Evolutionary conservation across 2,329 filamentous ascomycete species (phyloP).

Genomic region (Colletotrichum filicis): DNA sequence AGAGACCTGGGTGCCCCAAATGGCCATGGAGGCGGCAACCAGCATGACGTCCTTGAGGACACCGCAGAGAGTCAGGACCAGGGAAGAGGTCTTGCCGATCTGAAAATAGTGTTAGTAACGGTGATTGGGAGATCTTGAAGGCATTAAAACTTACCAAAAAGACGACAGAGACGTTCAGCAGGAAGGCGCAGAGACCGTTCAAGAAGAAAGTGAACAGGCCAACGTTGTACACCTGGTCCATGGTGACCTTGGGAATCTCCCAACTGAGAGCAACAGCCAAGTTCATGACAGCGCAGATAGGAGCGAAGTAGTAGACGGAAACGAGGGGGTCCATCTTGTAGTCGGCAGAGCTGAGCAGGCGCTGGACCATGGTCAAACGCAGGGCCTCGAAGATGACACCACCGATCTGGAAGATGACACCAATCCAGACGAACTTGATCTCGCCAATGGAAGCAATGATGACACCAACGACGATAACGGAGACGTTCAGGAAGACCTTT

Average conservation of each 20-base stretch:
- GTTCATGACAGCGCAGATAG: constrained; percentile 86
- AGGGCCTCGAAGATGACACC: constrained; percentile 86
- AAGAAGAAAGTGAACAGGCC: constrained; percentile 78
- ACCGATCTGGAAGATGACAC: constrained; percentile 81
- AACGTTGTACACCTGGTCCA: constrained; percentile 78
- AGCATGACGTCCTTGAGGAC: constrained; percentile 90
- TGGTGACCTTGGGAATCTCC: constrained; percentile 76
- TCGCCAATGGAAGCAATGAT: constrained; percentile 95
- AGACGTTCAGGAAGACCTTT: constrained; percentile 91
- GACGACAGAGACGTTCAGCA: constrained; percentile 86
- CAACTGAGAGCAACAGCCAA: constrained; percentile 77
- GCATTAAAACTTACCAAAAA: constrained; percentile 75
- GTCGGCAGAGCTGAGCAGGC: constrained; percentile 81
- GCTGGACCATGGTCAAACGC: constrained; percentile 86
- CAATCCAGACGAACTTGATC: constrained; percentile 88
- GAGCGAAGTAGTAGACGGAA: constrained; percentile 90
- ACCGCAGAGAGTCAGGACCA: constrained; percentile 87
- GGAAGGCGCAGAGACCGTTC: constrained; percentile 82
- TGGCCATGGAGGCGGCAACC: constrained; percentile 81
- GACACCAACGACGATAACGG: constrained; percentile 93
- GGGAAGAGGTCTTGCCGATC: constrained; percentile 89
- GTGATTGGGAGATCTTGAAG: background rate
- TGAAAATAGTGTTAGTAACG: constrained; percentile 51
- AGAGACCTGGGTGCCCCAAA: constrained; percentile 82
- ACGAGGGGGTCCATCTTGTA: constrained; percentile 94